Evolutionary conservation across 768 basidiomycete species (phyloP), one percentile per base, ranked within the genome.

Genomic region (Omphalotus guepiniiformis): DNA sequence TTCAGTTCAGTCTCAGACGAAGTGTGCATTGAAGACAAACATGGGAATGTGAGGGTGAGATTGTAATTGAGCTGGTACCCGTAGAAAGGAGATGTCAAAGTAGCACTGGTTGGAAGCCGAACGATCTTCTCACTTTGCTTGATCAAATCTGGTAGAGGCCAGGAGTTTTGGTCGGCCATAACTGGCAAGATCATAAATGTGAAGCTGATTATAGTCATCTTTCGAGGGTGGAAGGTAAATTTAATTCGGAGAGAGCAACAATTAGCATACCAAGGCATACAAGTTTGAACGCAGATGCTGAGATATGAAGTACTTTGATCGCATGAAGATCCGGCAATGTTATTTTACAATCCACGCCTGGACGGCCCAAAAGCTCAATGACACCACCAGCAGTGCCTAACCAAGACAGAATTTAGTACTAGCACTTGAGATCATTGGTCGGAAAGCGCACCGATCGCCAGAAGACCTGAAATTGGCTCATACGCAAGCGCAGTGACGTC

Each of bases 31-130:
- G 23, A 23, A n/a, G n/a, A 69, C 75, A 40, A 56, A 89, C 85
- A 68, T 90, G 88, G 4, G 80, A 75, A 58, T 87, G 85, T 11
- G 80, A 80, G 3, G 89, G 81, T 2, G 84, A 85, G 12, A 82
- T 57, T 4, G 76, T 73, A 36, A 90, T 57, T 25, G 75, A 79
- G 55, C 85, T 85, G 63, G 11, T n/a, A n/a, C n/a, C n/a, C n/a
- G 12, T 13, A 21, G n/a, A 35, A 18, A 42, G 28, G 25, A 48
- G 50, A 36, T 29, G 13, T 26, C 13, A 51, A 26, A n/a, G 29
- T 21, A 16, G 21, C 30, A 16, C 16, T 16, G 13, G 6, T 11
- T 16, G 26, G 21, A 36, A 26, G 13, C n/a, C n/a, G n/a, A n/a
- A 21, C 13, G 16, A 15, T 36, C 23, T 12, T 11, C 72, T 49